A percentile compares a stretch with the other conserved stretches of the same genome.
Conservation (phyloP, 2,329 filamentous ascomycete species). For the Pseudogymnoascus sp. region DNA sequence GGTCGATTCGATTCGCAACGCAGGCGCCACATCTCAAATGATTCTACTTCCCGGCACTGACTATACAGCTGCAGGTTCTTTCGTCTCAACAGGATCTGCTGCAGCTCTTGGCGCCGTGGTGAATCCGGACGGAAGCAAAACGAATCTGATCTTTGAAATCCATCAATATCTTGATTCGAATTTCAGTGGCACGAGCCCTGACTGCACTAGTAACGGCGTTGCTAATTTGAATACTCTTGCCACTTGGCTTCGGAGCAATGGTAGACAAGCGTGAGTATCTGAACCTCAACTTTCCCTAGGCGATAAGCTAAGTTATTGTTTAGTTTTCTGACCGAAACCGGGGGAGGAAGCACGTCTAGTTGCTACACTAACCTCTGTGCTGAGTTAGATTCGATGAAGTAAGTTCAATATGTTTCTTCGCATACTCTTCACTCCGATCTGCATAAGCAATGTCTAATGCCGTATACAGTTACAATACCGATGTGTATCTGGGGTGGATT, state of each 20-base stretch:
- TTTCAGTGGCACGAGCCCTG: slow-evolving; percentile 43
- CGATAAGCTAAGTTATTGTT: slow-evolving; percentile 4
- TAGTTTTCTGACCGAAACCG: slow-evolving; percentile 37
- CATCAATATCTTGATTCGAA: slow-evolving; percentile 55
- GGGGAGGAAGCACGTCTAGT: slow-evolving; percentile 26
- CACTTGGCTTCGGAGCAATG: slow-evolving; percentile 38
- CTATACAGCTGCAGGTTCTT: slow-evolving; percentile 43
- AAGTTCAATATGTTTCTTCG: background rate
- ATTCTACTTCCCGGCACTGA: slow-evolving; percentile 57
- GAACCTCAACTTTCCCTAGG: background rate
- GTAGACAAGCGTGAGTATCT: slow-evolving; percentile 37
- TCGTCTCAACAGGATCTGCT: slow-evolving; percentile 42
- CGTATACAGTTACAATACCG: slow-evolving; percentile 17
- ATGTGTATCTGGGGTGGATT: slow-evolving; percentile 27
- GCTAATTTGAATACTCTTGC: slow-evolving; percentile 38
- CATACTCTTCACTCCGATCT: background rate
- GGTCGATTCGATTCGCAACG: slow-evolving; percentile 55
- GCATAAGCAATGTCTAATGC: background rate
- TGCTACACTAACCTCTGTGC: background rate
- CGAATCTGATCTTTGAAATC: slow-evolving; percentile 47
- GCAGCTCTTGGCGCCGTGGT: slow-evolving; percentile 43
- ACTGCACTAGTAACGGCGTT: slow-evolving; percentile 47
- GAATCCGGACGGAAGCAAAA: slow-evolving; percentile 49
- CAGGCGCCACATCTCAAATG: slow-evolving; percentile 52
- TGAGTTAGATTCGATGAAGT: background rate